These are phyloP conservation scores for Wickerhamomyces alni DNA, from an alignment of 805 yeast species.

Conservation along the genomic window DNA sequence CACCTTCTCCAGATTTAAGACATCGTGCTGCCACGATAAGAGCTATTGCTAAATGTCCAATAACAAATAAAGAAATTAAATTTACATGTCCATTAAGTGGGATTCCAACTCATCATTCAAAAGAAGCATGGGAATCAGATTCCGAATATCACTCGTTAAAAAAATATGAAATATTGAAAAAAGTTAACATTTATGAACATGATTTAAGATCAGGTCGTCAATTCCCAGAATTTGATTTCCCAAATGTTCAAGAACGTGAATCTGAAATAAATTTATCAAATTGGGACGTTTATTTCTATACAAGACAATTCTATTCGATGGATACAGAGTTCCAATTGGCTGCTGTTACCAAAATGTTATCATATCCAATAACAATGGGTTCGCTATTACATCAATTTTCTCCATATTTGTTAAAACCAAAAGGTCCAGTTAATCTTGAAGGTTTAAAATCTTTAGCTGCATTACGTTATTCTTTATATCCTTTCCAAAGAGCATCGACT, in stretches of 20 bases:
- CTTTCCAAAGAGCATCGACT: constrained; percentile 47
- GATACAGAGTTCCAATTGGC: constrained; percentile 95
- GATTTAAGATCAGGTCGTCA: constrained; percentile 91
- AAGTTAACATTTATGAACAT: constrained; percentile 90
- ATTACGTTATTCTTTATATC: constrained; percentile 81
- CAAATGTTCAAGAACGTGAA: constrained; percentile 71
- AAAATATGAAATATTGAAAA: constrained; percentile 68
- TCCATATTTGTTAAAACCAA: constrained; percentile 75
- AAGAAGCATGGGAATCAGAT: constrained; percentile 86
- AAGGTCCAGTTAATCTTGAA: constrained; percentile 85
- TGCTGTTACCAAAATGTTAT: constrained; percentile 88
- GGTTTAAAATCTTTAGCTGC: constrained; percentile 94
- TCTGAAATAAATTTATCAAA: constrained; percentile 66
- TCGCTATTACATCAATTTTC: constrained; percentile 77
- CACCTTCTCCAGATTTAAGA: constrained; percentile 83
- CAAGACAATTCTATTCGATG: constrained; percentile 91
- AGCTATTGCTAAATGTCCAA: constrained; percentile 86
- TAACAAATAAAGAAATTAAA: constrained; percentile 71
- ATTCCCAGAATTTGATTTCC: constrained; percentile 94
- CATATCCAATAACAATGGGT: constrained; percentile 88
- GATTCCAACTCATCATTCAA: constrained; percentile 91
- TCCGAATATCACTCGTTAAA: constrained; percentile 59
- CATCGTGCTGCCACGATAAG: constrained; percentile 88
- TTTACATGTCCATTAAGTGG: constrained; percentile 92
- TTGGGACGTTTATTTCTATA: constrained; percentile 93